Evolutionary conservation across 2,329 filamentous ascomycete genomes (phyloP), one percentile per base, ranked within the genome.

Genomic region (Mollisiaceae sp.): DNA sequence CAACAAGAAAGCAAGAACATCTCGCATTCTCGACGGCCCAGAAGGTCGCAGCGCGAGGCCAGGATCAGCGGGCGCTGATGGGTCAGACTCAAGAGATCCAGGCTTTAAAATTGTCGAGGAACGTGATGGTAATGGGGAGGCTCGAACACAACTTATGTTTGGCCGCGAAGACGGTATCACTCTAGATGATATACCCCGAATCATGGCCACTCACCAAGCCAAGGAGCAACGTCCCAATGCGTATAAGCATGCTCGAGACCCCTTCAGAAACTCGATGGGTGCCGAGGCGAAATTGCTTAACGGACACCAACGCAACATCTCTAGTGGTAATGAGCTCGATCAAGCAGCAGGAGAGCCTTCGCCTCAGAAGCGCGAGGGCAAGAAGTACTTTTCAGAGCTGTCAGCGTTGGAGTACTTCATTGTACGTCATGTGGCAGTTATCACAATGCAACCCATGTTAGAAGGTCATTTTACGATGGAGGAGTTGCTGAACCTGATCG

Each of bases 331-430:
- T 59, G 83, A 85, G 22, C 73, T 82, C 6, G 86, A 86, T 36
- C 74, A 78, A 24, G 71, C 74, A 61, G 74, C 75, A 14, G 78
- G 79, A 11, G 88, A 91, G 39, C 79, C 80, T 9, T 81, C 85
- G 22, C 82, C 85, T 6, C 82, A 85, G 66, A 66, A 71, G 65
- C 69, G 65, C 45, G 67, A 72, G 20, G 79, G 84, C 1, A 92
- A 94, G 75, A 92, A 90, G 72, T 99, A 97, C 79, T 99, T 99
- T 77, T 97, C 95, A 0, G 95, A 99, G 76, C 85, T 99, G 6
- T 97, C 95, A 2, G 93, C 92, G 0, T 82, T 99, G 36, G 95
- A 99, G 76, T 98, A 97, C 76, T 98, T 99, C 78, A 98, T 98
- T 73, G 92, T 98, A 55, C 90, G 95, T 32, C 94, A 98, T 74